Percentiles rank a stretch among this genome's conserved stretches.
phyloP scores from a whole-genome alignment of 2,329 filamentous ascomycete genomes.

The Penicillium sp. region DNA sequence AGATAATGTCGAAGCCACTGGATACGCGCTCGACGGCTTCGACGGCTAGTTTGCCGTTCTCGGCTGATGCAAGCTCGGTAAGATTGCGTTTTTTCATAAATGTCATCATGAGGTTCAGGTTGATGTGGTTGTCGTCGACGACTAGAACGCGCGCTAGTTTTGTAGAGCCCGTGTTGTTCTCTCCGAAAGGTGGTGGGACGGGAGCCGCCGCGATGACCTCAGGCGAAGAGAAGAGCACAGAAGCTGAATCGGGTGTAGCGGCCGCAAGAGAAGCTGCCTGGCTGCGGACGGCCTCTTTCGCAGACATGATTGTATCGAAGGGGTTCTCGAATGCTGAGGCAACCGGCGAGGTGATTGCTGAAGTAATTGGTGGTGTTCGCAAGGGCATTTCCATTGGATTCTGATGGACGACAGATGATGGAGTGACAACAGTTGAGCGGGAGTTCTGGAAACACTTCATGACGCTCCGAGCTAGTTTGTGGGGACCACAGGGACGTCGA shows the following conservation, averaged over 20 bases:
- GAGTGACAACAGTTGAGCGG: slow-evolving; percentile 9
- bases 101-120: slow-evolving; percentile 45
- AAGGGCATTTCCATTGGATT: slow-evolving; percentile 17
- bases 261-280: background rate
- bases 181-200: slow-evolving; percentile 11
- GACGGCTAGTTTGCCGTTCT: slow-evolving; percentile 45
- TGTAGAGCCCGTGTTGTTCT: slow-evolving; percentile 6
- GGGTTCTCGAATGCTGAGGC: background rate
- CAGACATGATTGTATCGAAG: background rate
- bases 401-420: slow-evolving; percentile 10
- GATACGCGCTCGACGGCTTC: slow-evolving; percentile 35
- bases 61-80: slow-evolving; percentile 37
- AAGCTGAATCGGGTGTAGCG: background rate
- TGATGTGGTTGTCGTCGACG: slow-evolving; percentile 48
- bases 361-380: slow-evolving; percentile 2
- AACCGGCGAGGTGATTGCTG: background rate
- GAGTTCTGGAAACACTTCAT: slow-evolving; percentile 28
- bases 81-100: slow-evolving; percentile 42
- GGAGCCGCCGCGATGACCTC: slow-evolving; percentile 10
- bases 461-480: slow-evolving; percentile 41
- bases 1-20: slow-evolving; percentile 44
- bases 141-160: slow-evolving; percentile 37
- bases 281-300: background rate
- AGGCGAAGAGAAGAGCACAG: slow-evolving; percentile 6
- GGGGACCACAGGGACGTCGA: slow-evolving; percentile 40